Percentiles rank a stretch among this genome's conserved stretches.
Evolutionary conservation across 2,329 filamentous ascomycete species (phyloP).

Genomic region (Exophiala sp.): DNA sequence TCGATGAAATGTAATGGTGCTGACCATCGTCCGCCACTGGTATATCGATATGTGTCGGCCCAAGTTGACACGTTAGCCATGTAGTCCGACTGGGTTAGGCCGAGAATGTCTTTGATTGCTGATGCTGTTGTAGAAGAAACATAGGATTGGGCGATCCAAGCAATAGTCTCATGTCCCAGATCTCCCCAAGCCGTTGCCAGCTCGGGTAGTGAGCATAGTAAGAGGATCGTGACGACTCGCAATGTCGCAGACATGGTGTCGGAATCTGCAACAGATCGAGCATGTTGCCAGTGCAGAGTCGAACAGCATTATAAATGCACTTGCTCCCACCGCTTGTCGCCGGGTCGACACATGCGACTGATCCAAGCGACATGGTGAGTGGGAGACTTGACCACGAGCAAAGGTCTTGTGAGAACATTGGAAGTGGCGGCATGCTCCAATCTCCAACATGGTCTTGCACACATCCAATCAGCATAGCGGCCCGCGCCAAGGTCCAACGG

Average conservation of each 20-base stretch:
- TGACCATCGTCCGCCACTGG: constrained; percentile 46
- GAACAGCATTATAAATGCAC: no score
- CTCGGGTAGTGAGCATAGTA: constrained; percentile 88
- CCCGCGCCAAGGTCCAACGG: constrained; percentile 4
- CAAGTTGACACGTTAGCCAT: constrained; percentile 53
- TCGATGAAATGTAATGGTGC: constrained; percentile 34
- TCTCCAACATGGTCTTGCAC: constrained; percentile 2
- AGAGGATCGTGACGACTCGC: constrained; percentile 59
- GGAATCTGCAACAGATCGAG: neutral
- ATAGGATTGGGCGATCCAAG: constrained; percentile 52
- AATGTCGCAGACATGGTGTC: neutral
- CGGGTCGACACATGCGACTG: no score
- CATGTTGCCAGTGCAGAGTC: neutral
- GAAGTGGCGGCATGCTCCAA: constrained; percentile 5
- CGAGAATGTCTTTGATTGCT: constrained; percentile 46
- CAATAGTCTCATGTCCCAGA: constrained; percentile 53
- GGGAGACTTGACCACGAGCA: no score
- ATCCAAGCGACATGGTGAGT: no score
- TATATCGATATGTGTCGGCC: constrained; percentile 52
- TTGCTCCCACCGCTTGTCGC: no score
- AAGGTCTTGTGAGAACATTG: constrained; percentile 7
- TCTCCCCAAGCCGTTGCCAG: constrained; percentile 62
- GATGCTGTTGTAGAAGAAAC: constrained; percentile 41
- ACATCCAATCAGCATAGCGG: constrained; percentile 6
- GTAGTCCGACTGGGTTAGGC: constrained; percentile 44